These are phyloP conservation scores for Microsporum ferrugineum DNA, from an alignment of 2,329 filamentous ascomycete genomes.

Conservation along the genomic window DNA sequence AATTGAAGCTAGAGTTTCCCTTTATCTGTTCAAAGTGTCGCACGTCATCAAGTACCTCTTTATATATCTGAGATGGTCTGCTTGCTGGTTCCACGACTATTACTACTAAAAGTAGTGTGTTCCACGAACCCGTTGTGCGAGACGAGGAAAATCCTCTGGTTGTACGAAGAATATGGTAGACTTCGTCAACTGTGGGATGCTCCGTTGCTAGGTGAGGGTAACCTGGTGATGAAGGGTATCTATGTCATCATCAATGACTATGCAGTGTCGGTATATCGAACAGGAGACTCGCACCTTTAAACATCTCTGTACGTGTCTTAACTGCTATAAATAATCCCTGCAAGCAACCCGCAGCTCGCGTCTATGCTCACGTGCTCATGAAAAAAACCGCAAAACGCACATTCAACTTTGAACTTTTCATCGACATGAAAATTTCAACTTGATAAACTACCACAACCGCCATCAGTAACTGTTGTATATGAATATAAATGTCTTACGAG, in stretches of 20 bases:
- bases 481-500: not conserved
- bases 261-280: not conserved
- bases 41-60: conserved; percentile 67
- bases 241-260: conserved; percentile 12
- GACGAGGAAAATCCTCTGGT: conserved; percentile 52
- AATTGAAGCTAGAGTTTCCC: conserved; percentile 37
- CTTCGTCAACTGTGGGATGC: conserved; percentile 58
- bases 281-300: not conserved
- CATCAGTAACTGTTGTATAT: not conserved
- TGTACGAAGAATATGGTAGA: conserved; percentile 59
- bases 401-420: not conserved
- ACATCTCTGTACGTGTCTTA: too few species aligned
- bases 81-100: conserved; percentile 70
- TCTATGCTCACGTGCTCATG: not conserved
- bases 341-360: not conserved
- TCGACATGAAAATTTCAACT: not conserved
- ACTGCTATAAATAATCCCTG: not conserved
- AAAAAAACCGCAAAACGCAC: not conserved
- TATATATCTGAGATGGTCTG: conserved; percentile 15
- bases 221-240: conserved; percentile 26
- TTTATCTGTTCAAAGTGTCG: conserved; percentile 79
- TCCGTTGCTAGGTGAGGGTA: conserved; percentile 50
- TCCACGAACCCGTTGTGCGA: conserved; percentile 61
- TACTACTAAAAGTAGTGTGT: conserved; percentile 66
- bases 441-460: not conserved